Base-by-base conservation (phyloP, 805 yeast genomes). In the Candida manassasensis region DNA sequence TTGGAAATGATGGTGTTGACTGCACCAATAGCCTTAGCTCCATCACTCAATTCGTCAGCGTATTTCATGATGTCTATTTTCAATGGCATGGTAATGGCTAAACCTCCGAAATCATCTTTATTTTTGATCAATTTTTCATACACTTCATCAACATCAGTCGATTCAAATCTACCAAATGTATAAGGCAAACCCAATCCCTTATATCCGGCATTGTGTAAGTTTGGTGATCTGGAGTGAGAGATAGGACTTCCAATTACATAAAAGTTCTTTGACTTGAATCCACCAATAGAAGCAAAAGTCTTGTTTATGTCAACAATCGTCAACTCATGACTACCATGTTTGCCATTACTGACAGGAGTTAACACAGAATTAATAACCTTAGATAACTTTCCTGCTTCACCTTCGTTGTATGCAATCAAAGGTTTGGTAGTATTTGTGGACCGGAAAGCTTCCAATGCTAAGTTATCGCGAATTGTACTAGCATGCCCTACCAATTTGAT, bases 61-160 rank as follows among this genome's bases (percentile, higher is more conserved):
- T 75, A 73, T 45, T 78, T 69, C 64, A 84, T 78, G 43, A 90
- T 79, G 39, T 82, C 94, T 37, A 87, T 53, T 56, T 93, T 93
- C 53, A 90, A 68, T 3, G 99, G 99, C 53, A 90, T 90, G 2
- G 98, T 93, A 6, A 93, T 86, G 4, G 95, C 89, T 42, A 84
- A 78, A n/a, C 98, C 99, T 31, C 97, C 97, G 50, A 93, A 83
- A 21, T 55, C 50, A 6, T 63, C 52, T 11, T 75, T 58, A 13
- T 57, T 56, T 24, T 66, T 53, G 39, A 77, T 63, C 36, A 88
- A 55, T 29, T 71, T 59, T 9, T 67, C 61, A 33, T 68, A 67
- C 18, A 85, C 89, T 32, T 67, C 70, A 2, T 54, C 52, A 7
- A 81, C 85, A 47, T 77, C 73, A 14, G 66, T 68, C 1, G 95